These are phyloP conservation scores for Excoecaria agallocha DNA, from an alignment of 345 rosid species.

Conservation along the genomic window DNA sequence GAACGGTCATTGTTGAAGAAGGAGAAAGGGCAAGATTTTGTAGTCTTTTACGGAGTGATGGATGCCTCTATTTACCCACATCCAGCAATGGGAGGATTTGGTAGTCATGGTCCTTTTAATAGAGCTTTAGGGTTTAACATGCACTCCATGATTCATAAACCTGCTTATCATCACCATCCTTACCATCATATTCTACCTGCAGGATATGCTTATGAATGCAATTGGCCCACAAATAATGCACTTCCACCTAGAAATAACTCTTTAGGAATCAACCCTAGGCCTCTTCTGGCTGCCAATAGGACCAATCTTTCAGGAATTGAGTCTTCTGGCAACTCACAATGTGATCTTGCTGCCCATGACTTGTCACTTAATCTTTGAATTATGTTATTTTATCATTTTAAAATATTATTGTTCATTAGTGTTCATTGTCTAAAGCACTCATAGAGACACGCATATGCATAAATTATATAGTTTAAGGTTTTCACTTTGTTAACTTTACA, in stretches of 20 bases:
- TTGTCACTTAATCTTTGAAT: slow-evolving; percentile 22
- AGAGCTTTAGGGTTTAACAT: slow-evolving; percentile 17
- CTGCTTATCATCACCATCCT: background rate
- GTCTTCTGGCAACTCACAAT: background rate
- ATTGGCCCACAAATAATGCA: background rate
- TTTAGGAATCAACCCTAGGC: background rate
- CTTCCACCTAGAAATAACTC: background rate
- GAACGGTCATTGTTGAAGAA: slow-evolving; percentile 22
- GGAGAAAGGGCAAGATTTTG: background rate
- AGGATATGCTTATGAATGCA: background rate
- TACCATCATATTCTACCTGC: background rate
- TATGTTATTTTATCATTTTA: no score
- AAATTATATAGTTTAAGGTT: no score
- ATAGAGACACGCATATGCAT: no score
- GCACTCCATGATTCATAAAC: slow-evolving; percentile 22
- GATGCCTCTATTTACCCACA: background rate
- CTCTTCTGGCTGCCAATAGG: background rate
- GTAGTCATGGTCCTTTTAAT: background rate
- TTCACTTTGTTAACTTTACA: no score
- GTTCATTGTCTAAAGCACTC: no score
- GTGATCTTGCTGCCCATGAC: slow-evolving; percentile 4
- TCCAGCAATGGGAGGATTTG: slow-evolving; percentile 4
- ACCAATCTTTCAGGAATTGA: background rate
- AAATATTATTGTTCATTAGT: no score
- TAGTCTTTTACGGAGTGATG: background rate